Percentiles rank a stretch among this genome's conserved stretches.
Evolutionary conservation across 495 filamentous ascomycete genomes (phyloP).

Genomic region (Aspergillus conjunctus): DNA sequence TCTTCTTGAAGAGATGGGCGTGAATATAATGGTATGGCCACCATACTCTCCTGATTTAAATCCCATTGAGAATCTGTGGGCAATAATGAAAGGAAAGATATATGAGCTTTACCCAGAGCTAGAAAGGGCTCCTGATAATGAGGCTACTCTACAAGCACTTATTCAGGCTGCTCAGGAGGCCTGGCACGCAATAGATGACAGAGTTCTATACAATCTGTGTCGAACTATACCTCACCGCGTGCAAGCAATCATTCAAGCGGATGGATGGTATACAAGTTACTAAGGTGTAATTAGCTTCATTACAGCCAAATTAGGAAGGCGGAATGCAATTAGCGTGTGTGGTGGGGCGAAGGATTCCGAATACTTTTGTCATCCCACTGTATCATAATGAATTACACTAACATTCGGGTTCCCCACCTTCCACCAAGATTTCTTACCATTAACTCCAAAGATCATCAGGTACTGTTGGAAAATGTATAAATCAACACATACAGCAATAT

Average conservation of each 20-base stretch:
- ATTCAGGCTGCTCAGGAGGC: conserved; percentile 4
- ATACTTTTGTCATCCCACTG: too few species aligned
- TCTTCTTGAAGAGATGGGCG: not conserved
- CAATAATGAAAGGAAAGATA: conserved; percentile 2
- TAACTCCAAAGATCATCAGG: too few species aligned
- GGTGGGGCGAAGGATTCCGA: too few species aligned
- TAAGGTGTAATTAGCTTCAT: too few species aligned
- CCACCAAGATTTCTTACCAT: too few species aligned
- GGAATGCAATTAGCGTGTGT: too few species aligned
- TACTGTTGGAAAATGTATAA: too few species aligned
- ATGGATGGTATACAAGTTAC: conserved; percentile 2
- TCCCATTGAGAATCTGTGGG: conserved; percentile 9
- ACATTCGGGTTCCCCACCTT: too few species aligned
- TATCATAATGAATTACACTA: too few species aligned
- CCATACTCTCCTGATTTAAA: conserved; percentile 4
- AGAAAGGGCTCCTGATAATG: conserved; percentile 4
- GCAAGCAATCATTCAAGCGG: not conserved
- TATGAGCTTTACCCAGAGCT: conserved; percentile 7
- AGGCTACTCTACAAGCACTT: not conserved
- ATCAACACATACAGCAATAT: too few species aligned
- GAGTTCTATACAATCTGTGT: not conserved
- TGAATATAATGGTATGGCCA: conserved; percentile 5
- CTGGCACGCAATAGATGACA: conserved; percentile 3
- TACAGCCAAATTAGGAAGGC: too few species aligned
- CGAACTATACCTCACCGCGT: conserved; percentile 4